These are phyloP conservation scores for Ogataea ganodermae DNA, from an alignment of 805 yeast species.

Conservation along the genomic window DNA sequence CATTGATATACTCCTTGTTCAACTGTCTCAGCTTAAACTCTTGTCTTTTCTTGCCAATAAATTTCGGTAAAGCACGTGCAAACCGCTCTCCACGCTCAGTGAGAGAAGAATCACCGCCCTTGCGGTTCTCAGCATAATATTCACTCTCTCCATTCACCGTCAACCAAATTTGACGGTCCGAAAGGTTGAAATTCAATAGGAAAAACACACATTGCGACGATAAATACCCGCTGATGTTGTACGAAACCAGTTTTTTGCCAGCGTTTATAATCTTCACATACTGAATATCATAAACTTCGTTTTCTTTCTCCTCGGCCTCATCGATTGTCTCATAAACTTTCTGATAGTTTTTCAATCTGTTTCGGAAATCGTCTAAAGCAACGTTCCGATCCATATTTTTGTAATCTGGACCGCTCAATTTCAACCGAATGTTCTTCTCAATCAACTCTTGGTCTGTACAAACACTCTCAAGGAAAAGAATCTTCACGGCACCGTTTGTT, in stretches of 20 bases:
- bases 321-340: conserved; percentile 89
- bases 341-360: conserved; percentile 80
- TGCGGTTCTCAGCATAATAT: conserved; percentile 27
- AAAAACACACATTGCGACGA: conserved; percentile 60
- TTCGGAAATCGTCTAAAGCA: conserved; percentile 81
- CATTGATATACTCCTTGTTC: conserved; percentile 36
- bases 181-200: conserved; percentile 42
- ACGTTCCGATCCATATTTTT: conserved; percentile 75
- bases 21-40: conserved; percentile 38
- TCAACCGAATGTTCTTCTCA: conserved; percentile 80
- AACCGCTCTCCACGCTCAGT: conserved; percentile 34
- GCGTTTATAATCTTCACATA: conserved; percentile 66
- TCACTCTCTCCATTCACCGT: conserved; percentile 38
- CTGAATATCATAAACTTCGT: conserved; percentile 50
- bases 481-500: conserved; percentile 37
- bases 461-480: conserved; percentile 66
- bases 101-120: conserved; percentile 38
- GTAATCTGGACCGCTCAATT: conserved; percentile 92
- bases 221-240: conserved; percentile 57
- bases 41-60: conserved; percentile 36
- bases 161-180: conserved; percentile 41
- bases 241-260: conserved; percentile 56
- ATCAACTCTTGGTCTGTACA: conserved; percentile 80
- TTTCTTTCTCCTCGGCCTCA: conserved; percentile 49
- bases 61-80: conserved; percentile 38